Evolutionary conservation across 352 stramenopile species (phyloP).

Genomic region (Phytopythium mirpurense): DNA sequence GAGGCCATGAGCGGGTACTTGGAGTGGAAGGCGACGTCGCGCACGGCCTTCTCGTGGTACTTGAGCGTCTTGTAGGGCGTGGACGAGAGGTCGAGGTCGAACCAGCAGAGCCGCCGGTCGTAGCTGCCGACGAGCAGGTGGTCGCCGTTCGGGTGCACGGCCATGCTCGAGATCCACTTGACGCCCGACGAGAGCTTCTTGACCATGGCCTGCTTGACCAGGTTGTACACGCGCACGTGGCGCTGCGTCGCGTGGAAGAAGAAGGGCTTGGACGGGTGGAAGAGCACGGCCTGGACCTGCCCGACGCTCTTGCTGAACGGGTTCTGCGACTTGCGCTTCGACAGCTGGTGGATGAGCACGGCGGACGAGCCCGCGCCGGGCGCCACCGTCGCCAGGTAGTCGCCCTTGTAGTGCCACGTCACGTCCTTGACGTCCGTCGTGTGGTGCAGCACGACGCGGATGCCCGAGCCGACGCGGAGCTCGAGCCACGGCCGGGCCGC

Average conservation of each 20-base stretch:
- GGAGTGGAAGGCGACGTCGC: slow-evolving; percentile 91
- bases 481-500: slow-evolving; percentile 63
- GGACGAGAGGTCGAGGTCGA: slow-evolving; percentile 97
- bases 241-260: slow-evolving; percentile 99
- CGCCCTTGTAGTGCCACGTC: slow-evolving; percentile 98
- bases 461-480: slow-evolving; percentile 71
- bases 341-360: slow-evolving; percentile 98
- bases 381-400: slow-evolving; percentile 97
- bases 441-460: slow-evolving; percentile 85
- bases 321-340: slow-evolving; percentile 95
- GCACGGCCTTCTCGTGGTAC: slow-evolving; percentile 97
- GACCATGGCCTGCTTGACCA: slow-evolving; percentile 97
- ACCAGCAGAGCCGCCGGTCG: slow-evolving; percentile 98
- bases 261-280: slow-evolving; percentile 99
- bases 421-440: slow-evolving; percentile 91
- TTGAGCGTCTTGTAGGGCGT: slow-evolving; percentile 99
- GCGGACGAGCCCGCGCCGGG: slow-evolving; percentile 85
- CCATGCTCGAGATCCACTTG: slow-evolving; percentile 99
- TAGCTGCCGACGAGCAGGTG: slow-evolving; percentile 98
- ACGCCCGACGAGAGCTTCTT: slow-evolving; percentile 97
- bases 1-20: slow-evolving; percentile 99
- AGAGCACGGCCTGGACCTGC: slow-evolving; percentile 94
- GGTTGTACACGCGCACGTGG: slow-evolving; percentile 98
- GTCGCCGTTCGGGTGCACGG: slow-evolving; percentile 98
- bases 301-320: slow-evolving; percentile 95